Percentiles rank a stretch among this genome's conserved stretches.
Evolutionary conservation across 768 basidiomycete species (phyloP).

Genomic region (Strobilomyces dryophilus): DNA sequence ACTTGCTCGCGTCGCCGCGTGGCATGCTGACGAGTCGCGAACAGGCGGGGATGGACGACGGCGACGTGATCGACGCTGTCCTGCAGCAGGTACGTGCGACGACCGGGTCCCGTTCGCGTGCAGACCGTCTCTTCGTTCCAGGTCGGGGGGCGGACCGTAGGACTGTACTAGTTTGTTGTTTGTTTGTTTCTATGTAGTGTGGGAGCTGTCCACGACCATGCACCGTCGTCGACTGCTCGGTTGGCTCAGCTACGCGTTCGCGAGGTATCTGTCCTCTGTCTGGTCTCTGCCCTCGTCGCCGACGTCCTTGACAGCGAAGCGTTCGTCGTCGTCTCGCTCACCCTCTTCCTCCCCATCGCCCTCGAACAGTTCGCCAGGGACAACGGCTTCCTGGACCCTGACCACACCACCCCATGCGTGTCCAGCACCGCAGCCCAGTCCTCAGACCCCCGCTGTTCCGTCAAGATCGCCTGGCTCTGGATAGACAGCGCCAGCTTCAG

Average conservation of each 20-base stretch:
- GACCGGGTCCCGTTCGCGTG: not conserved
- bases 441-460: conserved; percentile 55
- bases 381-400: conserved; percentile 76
- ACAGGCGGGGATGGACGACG: conserved; percentile 57
- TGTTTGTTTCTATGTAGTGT: not conserved
- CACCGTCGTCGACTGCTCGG: conserved; percentile 46
- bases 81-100: conserved; percentile 46
- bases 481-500: conserved; percentile 92
- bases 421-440: conserved; percentile 7
- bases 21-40: not conserved
- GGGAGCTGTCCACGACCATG: not conserved
- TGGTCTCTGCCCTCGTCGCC: not conserved
- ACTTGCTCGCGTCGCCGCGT: conserved; percentile 12
- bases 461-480: conserved; percentile 80
- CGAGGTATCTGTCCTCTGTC: conserved; percentile 44
- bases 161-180: not conserved
- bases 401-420: conserved; percentile 56
- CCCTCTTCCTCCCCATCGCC: conserved; percentile 79
- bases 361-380: conserved; percentile 87
- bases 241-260: conserved; percentile 85
- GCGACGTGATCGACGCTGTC: conserved; percentile 58
- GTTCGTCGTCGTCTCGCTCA: conserved; percentile 77
- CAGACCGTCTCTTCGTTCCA: conserved; percentile 7
- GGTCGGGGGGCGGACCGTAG: conserved; percentile 18
- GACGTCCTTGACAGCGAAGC: conserved; percentile 52